phyloP scores from a whole-genome alignment of 2,329 filamentous ascomycete species.

The Phaeophleospora eucalypticola region DNA sequence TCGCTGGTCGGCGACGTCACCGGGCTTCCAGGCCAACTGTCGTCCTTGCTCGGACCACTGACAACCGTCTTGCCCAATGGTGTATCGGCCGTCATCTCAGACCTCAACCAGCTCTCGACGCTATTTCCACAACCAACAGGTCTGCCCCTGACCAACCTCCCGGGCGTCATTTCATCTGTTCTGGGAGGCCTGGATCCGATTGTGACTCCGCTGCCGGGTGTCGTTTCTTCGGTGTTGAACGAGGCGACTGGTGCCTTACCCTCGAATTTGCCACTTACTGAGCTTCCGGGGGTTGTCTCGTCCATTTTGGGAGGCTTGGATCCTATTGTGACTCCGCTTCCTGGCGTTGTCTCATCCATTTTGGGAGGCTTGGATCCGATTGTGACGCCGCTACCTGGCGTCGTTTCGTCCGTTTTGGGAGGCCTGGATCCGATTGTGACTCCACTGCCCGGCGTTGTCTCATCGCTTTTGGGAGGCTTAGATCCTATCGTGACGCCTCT shows the following conservation, averaged over 20 bases:
- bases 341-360: not conserved
- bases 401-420: too few relatives aligned
- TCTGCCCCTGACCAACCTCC: not conserved
- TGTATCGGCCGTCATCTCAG: conserved; percentile 3
- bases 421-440: not conserved
- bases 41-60: not conserved
- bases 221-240: conserved; percentile 3
- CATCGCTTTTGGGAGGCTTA: not conserved
- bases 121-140: not conserved
- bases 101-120: conserved; percentile 4
- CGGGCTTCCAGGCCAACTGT: not conserved
- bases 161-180: not conserved
- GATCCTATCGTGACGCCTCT: not conserved
- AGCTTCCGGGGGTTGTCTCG: not conserved
- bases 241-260: not conserved
- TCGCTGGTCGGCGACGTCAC: not conserved
- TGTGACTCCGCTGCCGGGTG: not conserved
- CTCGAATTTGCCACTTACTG: not conserved
- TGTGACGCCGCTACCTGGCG: not conserved
- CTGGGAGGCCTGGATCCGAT: not conserved
- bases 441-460: not conserved
- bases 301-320: not conserved
- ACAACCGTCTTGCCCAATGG: conserved; percentile 2
- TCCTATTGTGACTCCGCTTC: not conserved
- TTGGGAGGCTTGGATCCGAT: not conserved